phyloP scores from a whole-genome alignment of 2,329 filamentous ascomycete species.

The Aureobasidium musti region DNA sequence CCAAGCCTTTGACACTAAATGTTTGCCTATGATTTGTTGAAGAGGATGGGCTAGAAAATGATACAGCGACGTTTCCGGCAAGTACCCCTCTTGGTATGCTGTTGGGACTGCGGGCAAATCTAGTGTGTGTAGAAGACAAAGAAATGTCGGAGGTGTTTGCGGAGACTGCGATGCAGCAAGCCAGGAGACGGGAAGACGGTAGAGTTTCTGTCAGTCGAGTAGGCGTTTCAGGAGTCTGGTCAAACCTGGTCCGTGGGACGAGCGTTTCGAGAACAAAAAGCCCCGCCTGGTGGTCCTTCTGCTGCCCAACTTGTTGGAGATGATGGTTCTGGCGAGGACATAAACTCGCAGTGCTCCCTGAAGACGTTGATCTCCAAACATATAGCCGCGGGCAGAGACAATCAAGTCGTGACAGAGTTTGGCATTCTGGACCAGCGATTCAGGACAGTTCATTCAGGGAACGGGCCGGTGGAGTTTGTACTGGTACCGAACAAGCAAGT shows the following conservation, averaged over 20 bases:
- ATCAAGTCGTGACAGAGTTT: background rate
- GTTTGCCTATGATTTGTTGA: background rate
- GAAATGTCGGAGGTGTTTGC: conserved; percentile 1
- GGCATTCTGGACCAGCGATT: background rate
- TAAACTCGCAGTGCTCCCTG: background rate
- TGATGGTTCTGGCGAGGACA: conserved; percentile 1
- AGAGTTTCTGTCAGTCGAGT: background rate
- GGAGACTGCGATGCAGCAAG: conserved; percentile 1
- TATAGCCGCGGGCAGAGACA: background rate
- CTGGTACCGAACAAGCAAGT: background rate
- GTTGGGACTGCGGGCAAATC: conserved; percentile 2
- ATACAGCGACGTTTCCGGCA: background rate
- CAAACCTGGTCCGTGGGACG: conserved; percentile 21
- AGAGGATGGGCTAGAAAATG: background rate
- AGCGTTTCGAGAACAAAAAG: conserved; percentile 24
- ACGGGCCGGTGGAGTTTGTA: conserved; percentile 8
- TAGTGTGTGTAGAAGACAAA: conserved; percentile 6
- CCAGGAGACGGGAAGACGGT: conserved; percentile 1
- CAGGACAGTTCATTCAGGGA: background rate
- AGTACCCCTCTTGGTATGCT: background rate
- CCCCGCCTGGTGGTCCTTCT: conserved; percentile 15
- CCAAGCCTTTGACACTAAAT: background rate
- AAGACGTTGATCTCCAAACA: background rate
- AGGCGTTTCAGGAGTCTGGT: conserved; percentile 23
- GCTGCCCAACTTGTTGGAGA: conserved; percentile 23